phyloP scores from a whole-genome alignment of 1,284 basidiomycete species.

The Heterobasidion occidentale region DNA sequence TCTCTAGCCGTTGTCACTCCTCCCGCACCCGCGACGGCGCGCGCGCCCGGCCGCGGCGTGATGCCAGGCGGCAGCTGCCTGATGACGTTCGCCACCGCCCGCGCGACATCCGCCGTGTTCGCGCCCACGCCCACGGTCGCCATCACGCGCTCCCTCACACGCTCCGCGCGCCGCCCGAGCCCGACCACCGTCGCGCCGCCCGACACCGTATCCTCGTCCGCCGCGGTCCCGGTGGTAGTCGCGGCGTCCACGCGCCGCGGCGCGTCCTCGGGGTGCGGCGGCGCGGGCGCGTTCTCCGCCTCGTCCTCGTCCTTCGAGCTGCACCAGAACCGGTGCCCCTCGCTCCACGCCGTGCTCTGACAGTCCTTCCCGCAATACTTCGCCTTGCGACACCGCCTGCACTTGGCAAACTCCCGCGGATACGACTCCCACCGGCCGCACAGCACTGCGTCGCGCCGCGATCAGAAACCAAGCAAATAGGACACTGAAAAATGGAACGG shows the following conservation, averaged over 20 bases:
- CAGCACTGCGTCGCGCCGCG: conserved; percentile 49
- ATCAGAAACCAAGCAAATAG: neutral
- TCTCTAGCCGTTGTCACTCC: neutral
- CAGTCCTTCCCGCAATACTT: conserved; percentile 99
- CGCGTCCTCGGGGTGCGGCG: neutral
- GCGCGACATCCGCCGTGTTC: conserved; percentile 10
- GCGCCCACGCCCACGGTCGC: conserved; percentile 13
- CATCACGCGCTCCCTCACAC: conserved; percentile 21
- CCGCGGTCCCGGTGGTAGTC: neutral
- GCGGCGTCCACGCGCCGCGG: neutral
- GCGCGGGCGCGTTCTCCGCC: conserved; percentile 21
- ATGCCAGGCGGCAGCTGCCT: neutral
- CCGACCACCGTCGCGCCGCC: neutral
- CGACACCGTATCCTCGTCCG: conserved; percentile 6
- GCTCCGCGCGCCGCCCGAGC: conserved; percentile 14
- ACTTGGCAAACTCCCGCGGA: conserved; percentile 96
- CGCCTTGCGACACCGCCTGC: conserved; percentile 90
- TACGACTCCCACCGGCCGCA: conserved; percentile 94
- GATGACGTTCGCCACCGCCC: conserved; percentile 8
- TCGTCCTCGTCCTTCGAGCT: conserved; percentile 70
- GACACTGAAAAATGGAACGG: neutral
- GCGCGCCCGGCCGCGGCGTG: neutral
- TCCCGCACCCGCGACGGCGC: neutral
- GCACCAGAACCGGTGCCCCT: conserved; percentile 92
- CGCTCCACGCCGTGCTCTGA: conserved; percentile 95